These are phyloP conservation scores for Fonsecaea pedrosoi DNA, from an alignment of 2,329 filamentous ascomycete genomes.

Conservation along the genomic window DNA sequence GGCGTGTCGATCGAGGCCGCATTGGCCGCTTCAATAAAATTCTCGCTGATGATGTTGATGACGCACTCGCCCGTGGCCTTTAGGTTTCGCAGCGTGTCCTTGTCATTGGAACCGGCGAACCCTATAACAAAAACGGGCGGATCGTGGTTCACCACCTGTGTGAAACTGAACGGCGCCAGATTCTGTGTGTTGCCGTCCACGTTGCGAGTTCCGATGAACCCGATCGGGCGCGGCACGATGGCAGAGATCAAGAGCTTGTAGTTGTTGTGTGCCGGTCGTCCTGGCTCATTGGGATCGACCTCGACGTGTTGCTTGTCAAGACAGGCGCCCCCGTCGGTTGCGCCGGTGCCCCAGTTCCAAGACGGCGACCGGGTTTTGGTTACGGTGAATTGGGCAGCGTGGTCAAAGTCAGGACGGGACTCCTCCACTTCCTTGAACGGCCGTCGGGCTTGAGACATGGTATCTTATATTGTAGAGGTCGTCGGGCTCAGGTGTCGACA, in stretches of 20 bases:
- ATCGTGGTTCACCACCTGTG: constrained; percentile 81
- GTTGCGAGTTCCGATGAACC: constrained; percentile 64
- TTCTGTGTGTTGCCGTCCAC: constrained; percentile 72
- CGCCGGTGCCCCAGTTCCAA: constrained; percentile 7
- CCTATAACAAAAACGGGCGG: constrained; percentile 79
- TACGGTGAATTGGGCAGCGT: neutral
- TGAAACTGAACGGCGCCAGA: constrained; percentile 86
- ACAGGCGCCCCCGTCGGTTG: neutral
- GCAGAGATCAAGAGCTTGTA: constrained; percentile 90
- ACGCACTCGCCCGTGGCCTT: constrained; percentile 74
- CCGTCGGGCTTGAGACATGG: neutral
- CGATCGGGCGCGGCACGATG: constrained; percentile 81
- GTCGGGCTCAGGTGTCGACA: no score
- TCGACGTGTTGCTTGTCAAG: constrained; percentile 24
- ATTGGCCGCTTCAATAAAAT: constrained; percentile 87
- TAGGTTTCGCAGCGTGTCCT: constrained; percentile 81
- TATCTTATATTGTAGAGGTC: no score
- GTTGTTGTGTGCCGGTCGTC: constrained; percentile 72
- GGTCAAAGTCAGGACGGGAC: neutral
- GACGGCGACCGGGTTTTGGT: no score
- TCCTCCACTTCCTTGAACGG: neutral
- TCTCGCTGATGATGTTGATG: constrained; percentile 85
- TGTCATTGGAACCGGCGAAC: constrained; percentile 66
- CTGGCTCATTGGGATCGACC: constrained; percentile 71
- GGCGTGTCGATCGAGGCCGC: constrained; percentile 77